Evolutionary conservation across 495 filamentous ascomycete species (phyloP).

Genomic region (Cercophora samala): DNA sequence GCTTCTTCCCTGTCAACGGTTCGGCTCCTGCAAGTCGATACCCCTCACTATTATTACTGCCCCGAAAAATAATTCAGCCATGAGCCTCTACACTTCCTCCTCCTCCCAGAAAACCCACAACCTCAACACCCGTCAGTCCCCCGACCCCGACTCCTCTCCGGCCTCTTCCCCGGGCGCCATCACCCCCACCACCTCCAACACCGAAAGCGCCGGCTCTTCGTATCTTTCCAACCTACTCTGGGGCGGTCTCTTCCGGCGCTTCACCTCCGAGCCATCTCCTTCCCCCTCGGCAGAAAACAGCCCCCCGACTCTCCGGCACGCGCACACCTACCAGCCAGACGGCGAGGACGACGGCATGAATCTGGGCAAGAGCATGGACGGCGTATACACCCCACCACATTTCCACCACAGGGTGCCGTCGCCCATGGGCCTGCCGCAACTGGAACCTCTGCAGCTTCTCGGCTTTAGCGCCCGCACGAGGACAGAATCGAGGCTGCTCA

Average conservation of each 20-base stretch:
- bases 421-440: constrained; percentile 42
- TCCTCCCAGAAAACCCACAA: constrained; percentile 2
- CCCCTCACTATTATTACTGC: neutral
- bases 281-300: constrained; percentile 10
- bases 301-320: constrained; percentile 19
- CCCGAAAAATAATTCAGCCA: constrained; percentile 3
- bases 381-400: constrained; percentile 40
- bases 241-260: constrained; percentile 38
- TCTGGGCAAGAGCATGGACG: constrained; percentile 31
- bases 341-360: constrained; percentile 13
- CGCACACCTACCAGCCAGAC: constrained; percentile 27
- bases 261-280: constrained; percentile 30
- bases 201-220: constrained; percentile 27
- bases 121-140: constrained; percentile 25
- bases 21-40: neutral
- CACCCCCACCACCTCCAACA: constrained; percentile 29
- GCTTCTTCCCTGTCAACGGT: constrained; percentile 1
- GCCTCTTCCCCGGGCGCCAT: constrained; percentile 33
- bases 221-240: constrained; percentile 34
- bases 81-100: constrained; percentile 26
- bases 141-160: constrained; percentile 25
- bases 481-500: constrained; percentile 53
- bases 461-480: constrained; percentile 43
- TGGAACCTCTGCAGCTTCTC: constrained; percentile 42
- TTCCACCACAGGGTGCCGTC: constrained; percentile 31